A percentile compares a stretch with the other conserved stretches of the same genome.
Conservation (phyloP, 2,329 filamentous ascomycete species). For the Calonectria hongkongensis region DNA sequence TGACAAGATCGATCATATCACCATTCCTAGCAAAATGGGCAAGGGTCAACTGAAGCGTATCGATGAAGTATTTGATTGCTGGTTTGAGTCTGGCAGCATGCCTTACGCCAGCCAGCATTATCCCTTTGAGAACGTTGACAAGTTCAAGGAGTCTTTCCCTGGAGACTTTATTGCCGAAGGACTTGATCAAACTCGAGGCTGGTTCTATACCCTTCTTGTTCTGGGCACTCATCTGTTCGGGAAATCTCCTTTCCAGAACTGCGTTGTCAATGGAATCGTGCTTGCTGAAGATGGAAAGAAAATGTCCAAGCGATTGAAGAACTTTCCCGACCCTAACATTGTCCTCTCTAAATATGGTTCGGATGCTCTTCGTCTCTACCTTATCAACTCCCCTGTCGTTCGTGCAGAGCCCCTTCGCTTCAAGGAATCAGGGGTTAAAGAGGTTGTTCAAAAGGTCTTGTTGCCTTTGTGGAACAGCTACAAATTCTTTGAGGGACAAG, state of each 20-base stretch:
- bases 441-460: conserved; percentile 93
- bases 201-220: conserved; percentile 96
- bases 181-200: conserved; percentile 93
- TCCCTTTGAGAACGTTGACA: conserved; percentile 90
- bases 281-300: conserved; percentile 97
- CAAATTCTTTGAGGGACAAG: conserved; percentile 96
- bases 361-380: conserved; percentile 93
- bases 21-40: conserved; percentile 91
- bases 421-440: conserved; percentile 94
- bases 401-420: conserved; percentile 93
- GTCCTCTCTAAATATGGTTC: conserved; percentile 93
- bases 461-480: conserved; percentile 97
- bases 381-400: conserved; percentile 97
- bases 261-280: conserved; percentile 96
- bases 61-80: conserved; percentile 95
- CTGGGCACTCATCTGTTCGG: conserved; percentile 92
- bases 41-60: conserved; percentile 88
- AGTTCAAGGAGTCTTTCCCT: conserved; percentile 87
- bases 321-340: conserved; percentile 90
- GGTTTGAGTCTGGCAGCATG: conserved; percentile 98
- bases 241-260: conserved; percentile 92
- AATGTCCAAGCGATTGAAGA: conserved; percentile 98
- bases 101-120: conserved; percentile 94
- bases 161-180: conserved; percentile 97
- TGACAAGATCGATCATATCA: conserved; percentile 95